These are phyloP conservation scores for Papilionanthe hybrid DNA, from an alignment of 116 monocot species.

Conservation along the genomic window DNA sequence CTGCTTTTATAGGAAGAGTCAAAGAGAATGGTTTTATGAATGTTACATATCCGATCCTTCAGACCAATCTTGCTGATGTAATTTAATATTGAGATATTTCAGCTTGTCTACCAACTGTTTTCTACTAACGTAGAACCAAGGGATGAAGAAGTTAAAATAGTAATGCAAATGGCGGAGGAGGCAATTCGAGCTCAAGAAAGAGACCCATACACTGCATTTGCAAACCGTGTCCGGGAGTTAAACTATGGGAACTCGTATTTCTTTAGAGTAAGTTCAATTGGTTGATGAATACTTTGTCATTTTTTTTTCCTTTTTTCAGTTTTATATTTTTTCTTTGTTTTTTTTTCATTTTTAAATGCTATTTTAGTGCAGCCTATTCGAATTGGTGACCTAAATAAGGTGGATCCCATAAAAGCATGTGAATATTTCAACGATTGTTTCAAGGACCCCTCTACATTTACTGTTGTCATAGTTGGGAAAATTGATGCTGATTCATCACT, in stretches of 20 bases:
- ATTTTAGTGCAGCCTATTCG: conserved; percentile 69
- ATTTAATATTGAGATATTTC: conserved; percentile 16
- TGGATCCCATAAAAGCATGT: conserved; percentile 86
- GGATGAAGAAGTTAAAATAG: conserved; percentile 94
- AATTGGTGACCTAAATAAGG: conserved; percentile 76
- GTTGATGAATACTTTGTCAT: conserved; percentile 5
- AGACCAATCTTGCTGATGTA: not conserved
- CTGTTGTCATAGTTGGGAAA: conserved; percentile 89
- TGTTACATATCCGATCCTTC: not conserved
- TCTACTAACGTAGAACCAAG: conserved; percentile 77
- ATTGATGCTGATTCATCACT: conserved; percentile 59
- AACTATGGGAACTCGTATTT: conserved; percentile 94
- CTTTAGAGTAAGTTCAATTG: conserved; percentile 56
- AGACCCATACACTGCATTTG: conserved; percentile 91
- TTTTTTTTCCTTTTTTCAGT: not conserved
- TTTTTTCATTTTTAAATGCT: conserved; percentile 4
- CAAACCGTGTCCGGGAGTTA: conserved; percentile 86
- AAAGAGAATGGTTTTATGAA: not conserved
- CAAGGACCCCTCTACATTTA: conserved; percentile 91
- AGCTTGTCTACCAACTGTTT: conserved; percentile 98
- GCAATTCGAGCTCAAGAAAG: conserved; percentile 96
- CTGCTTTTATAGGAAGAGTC: not conserved
- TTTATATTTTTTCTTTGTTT: not conserved
- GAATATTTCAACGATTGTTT: conserved; percentile 85
- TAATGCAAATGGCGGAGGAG: conserved; percentile 99